These are phyloP conservation scores for Fusarium udum DNA, from an alignment of 2,329 filamentous ascomycete species.

Conservation along the genomic window DNA sequence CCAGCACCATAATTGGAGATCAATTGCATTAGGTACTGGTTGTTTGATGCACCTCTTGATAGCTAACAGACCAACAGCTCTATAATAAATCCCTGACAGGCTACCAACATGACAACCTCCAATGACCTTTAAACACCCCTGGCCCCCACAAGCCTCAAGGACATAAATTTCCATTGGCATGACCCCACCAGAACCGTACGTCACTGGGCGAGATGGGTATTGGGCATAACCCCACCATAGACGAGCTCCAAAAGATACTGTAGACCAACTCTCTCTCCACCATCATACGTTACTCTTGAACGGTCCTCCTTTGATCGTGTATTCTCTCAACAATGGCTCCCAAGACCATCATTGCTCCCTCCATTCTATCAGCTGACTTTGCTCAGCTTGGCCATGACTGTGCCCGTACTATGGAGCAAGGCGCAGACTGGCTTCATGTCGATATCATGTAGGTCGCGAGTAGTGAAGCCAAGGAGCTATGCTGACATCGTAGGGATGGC, in stretches of 20 bases:
- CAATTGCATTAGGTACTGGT: background rate
- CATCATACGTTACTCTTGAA: conserved; percentile 24
- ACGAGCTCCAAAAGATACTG: background rate
- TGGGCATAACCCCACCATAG: conserved; percentile 28
- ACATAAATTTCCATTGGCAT: background rate
- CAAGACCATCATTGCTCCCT: conserved; percentile 93
- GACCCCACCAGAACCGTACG: background rate
- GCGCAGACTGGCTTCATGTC: conserved; percentile 93
- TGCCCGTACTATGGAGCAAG: conserved; percentile 82
- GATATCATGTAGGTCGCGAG: conserved; percentile 76
- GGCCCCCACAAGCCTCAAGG: background rate
- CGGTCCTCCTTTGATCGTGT: conserved; percentile 1
- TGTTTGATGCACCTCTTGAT: background rate
- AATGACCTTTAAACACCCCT: background rate
- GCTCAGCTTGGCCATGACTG: conserved; percentile 87
- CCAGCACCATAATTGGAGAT: background rate
- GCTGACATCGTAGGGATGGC: conserved; percentile 75
- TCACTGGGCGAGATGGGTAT: background rate
- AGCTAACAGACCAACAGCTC: background rate
- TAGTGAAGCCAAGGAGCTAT: background rate
- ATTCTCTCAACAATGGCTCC: conserved; percentile 73
- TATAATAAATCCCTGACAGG: background rate
- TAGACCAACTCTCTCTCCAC: conserved; percentile 29
- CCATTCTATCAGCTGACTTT: conserved; percentile 98
- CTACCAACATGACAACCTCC: background rate